A percentile compares a stretch with the other conserved stretches of the same genome.
Evolutionary conservation across 2,329 filamentous ascomycete species (phyloP).

Genomic region (Graphilbum sp.): DNA sequence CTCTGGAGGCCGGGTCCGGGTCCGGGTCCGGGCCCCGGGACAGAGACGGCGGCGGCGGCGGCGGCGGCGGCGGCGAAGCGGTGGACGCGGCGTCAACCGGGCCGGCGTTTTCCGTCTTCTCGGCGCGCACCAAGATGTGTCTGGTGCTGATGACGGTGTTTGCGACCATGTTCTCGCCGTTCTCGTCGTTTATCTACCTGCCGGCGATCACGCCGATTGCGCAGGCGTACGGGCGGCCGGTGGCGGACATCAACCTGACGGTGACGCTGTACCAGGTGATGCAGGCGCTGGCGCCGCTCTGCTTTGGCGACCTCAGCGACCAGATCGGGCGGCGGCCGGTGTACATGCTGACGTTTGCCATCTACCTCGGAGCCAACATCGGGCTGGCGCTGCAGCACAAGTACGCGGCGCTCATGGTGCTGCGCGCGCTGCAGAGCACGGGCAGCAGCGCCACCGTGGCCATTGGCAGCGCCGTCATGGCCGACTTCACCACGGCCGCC

Average conservation of each 20-base stretch:
- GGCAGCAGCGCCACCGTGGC: slow-evolving; percentile 39
- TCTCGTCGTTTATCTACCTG: slow-evolving; percentile 24
- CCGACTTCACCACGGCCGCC: slow-evolving; percentile 26
- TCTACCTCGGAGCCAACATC: slow-evolving; percentile 29
- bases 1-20: no score
- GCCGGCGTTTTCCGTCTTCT: slow-evolving; percentile 11
- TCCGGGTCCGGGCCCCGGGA: no score
- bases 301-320: slow-evolving; percentile 35
- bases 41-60: no score
- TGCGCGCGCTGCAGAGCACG: slow-evolving; percentile 32
- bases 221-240: slow-evolving; percentile 18
- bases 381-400: slow-evolving; percentile 25
- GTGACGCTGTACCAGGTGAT: slow-evolving; percentile 30
- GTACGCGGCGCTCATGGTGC: slow-evolving; percentile 26
- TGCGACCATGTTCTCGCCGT: slow-evolving; percentile 15
- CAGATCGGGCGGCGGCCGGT: slow-evolving; percentile 28
- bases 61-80: no score
- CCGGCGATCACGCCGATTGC: slow-evolving; percentile 26
- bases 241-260: slow-evolving; percentile 21
- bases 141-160: slow-evolving; percentile 15
- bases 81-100: background rate
- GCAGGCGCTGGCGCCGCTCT: slow-evolving; percentile 32
- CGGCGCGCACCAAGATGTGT: slow-evolving; percentile 11
- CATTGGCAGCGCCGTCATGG: slow-evolving; percentile 34
- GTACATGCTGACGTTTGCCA: slow-evolving; percentile 27